These are phyloP conservation scores for Penicillium sp. DNA, from an alignment of 2,329 filamentous ascomycete genomes.

Conservation along the genomic window DNA sequence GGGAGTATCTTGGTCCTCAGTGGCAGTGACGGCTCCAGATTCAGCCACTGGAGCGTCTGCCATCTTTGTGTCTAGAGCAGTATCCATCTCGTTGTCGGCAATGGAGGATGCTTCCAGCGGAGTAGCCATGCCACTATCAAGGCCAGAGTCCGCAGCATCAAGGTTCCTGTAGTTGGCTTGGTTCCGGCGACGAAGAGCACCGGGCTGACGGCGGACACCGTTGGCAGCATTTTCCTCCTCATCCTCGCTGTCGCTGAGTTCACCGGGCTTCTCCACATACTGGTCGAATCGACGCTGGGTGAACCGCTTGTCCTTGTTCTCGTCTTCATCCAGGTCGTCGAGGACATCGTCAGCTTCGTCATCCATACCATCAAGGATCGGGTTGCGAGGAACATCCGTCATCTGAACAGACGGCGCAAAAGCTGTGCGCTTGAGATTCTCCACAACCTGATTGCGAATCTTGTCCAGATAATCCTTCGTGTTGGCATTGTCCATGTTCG, in stretches of 20 bases:
- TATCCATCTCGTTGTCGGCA: conserved; percentile 48
- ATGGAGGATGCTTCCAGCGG: conserved; percentile 46
- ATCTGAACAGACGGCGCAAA: conserved; percentile 66
- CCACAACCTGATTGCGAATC: conserved; percentile 66
- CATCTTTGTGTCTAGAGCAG: conserved; percentile 42
- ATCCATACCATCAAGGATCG: conserved; percentile 58
- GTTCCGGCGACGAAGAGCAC: conserved; percentile 53
- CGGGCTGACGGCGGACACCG: conserved; percentile 65
- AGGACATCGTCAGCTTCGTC: conserved; percentile 67
- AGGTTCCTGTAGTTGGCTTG: conserved; percentile 65
- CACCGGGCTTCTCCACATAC: conserved; percentile 72
- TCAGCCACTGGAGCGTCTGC: conserved; percentile 41
- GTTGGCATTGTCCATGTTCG: conserved; percentile 73
- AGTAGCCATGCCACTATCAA: conserved; percentile 55
- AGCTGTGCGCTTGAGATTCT: conserved; percentile 66
- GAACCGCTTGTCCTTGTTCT: conserved; percentile 79
- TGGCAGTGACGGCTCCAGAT: conserved; percentile 35
- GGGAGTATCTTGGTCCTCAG: conserved; percentile 36
- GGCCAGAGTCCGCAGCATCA: conserved; percentile 56
- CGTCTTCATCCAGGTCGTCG: conserved; percentile 77
- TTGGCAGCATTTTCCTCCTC: conserved; percentile 73
- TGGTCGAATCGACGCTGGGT: conserved; percentile 84
- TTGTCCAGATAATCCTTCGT: conserved; percentile 69
- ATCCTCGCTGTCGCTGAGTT: conserved; percentile 85
- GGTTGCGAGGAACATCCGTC: conserved; percentile 63